phyloP scores from a whole-genome alignment of 2,329 filamentous ascomycete species.

The Fusarium goolgardi region DNA sequence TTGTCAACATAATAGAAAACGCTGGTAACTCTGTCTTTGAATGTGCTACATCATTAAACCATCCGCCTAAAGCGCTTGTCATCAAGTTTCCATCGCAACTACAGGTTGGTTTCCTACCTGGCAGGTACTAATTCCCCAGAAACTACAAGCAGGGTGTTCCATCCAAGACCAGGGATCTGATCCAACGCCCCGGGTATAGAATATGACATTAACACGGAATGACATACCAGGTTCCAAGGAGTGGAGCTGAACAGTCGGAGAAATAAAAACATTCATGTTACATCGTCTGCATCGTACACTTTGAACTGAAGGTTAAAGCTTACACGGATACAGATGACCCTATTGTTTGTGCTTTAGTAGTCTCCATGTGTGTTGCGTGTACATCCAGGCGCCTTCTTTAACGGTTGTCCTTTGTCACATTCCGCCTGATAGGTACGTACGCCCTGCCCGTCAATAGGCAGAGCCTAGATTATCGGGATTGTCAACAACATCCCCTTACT shows the following conservation, averaged over 20 bases:
- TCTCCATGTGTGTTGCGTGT: background rate
- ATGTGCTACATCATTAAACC: background rate
- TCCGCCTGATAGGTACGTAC: background rate
- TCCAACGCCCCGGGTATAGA: background rate
- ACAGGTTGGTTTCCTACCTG: background rate
- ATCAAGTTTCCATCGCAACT: background rate
- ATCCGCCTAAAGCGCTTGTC: background rate
- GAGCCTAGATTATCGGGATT: background rate
- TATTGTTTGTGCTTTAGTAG: background rate
- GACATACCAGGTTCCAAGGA: background rate
- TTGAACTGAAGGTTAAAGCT: background rate
- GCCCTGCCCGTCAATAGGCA: background rate
- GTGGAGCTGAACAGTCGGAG: background rate
- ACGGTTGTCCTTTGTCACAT: background rate
- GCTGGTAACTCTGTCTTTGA: background rate
- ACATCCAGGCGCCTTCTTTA: background rate
- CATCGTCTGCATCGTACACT: background rate
- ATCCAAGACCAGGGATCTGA: background rate
- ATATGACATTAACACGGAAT: constrained; percentile 3
- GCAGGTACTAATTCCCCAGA: background rate
- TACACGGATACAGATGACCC: background rate
- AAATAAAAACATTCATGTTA: background rate
- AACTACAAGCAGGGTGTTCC: background rate
- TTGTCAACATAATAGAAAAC: background rate
- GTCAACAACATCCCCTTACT: constrained; percentile 14